Evolutionary conservation across 2,329 filamentous ascomycete species (phyloP), one percentile per base, ranked within the genome.

Genomic region (Arachnomyces sp.): DNA sequence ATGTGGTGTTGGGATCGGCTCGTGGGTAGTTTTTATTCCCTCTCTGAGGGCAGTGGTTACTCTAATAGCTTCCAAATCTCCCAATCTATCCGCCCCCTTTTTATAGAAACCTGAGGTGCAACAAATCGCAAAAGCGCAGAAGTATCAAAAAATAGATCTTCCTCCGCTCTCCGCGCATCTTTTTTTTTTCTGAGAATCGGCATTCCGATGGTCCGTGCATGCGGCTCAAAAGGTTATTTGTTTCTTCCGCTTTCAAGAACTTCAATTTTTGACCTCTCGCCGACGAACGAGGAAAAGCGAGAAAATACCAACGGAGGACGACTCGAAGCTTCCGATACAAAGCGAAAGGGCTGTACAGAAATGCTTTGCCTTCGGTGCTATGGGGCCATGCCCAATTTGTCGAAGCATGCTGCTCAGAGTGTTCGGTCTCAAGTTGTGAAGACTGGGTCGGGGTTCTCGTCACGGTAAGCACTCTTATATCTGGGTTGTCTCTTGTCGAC

Each of bases 291-390:
- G 1, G 17, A 30, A 12, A 17, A 17, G n/a, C 30, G n/a, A 15
- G 11, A 37, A 6, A 30, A 37, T 16, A 16, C n/a, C 20, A 29
- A 25, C 20, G 9, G 20, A 25, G 5, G 20, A 25, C 20, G 20
- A 25, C 5, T 9, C 20, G 20, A 25, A 25, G 20, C 9, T 25
- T 25, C 9, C 20, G 9, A 25, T 25, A 25, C 20, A 25, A 35
- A 3, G n/a, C 34, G 25, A 16, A 37, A n/a, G 5, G n/a, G 31
- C 12, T 32, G 31, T 32, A 4, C 7, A 32, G 40, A 53, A 20
- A 64, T 64, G 61, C 49, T 61, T 43, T 56, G 56, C 39, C 45
- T 64, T 34, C 54, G 53, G 37, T 57, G 54, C 48, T 38, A 20
- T 29, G 55, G 57, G 49, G 56, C 54, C 14, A 18, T 58, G 47